A percentile compares a stretch with the other conserved stretches of the same genome.
Evolutionary conservation across 345 rosid genomes (phyloP).

Genomic region (Eucalyptus cloeziana): DNA sequence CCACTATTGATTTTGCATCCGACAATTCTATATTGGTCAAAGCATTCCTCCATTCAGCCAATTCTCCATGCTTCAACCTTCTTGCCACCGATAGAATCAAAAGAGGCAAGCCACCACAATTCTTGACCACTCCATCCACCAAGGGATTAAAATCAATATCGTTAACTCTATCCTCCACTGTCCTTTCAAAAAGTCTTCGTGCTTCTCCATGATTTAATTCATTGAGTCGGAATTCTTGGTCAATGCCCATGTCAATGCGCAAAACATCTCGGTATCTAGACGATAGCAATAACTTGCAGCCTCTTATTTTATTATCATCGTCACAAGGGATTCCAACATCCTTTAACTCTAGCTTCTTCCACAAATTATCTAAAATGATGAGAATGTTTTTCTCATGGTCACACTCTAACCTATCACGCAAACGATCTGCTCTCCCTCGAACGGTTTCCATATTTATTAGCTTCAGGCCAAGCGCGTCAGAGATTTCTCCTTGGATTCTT

Average conservation of each 20-base stretch:
- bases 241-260: neutral
- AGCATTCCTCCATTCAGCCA: neutral
- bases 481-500: slow-evolving; percentile 3
- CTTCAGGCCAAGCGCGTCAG: neutral
- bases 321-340: slow-evolving; percentile 2
- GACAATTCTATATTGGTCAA: fast-evolving
- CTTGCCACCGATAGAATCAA: neutral
- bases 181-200: neutral
- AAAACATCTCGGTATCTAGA: neutral
- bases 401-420: neutral
- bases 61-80: neutral
- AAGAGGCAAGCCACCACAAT: neutral
- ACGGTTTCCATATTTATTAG: neutral
- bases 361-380: neutral
- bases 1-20: neutral
- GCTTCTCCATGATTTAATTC: neutral
- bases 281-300: slow-evolving; percentile 10
- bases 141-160: fast-evolving
- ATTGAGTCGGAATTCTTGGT: neutral
- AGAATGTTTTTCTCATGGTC: fast-evolving
- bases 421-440: neutral
- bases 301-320: neutral
- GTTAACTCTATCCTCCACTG: fast-evolving
- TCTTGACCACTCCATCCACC: neutral
- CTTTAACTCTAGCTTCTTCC: neutral